A percentile compares a stretch with the other conserved stretches of the same genome.
Evolutionary conservation across 2,329 filamentous ascomycete genomes (phyloP).

Genomic region (Hypoxylon sp.): DNA sequence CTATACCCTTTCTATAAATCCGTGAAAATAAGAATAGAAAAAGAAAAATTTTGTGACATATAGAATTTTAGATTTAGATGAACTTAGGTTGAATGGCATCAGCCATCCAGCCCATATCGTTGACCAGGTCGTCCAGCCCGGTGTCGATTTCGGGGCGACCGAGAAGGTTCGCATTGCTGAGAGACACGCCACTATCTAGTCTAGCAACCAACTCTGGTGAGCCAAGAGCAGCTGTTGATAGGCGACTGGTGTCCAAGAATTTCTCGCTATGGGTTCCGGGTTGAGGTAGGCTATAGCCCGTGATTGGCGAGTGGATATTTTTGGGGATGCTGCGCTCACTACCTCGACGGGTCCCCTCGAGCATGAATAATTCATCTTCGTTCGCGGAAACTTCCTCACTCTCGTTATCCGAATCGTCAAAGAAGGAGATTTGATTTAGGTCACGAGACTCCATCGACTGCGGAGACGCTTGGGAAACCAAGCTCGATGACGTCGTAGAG

Average conservation of each 20-base stretch:
- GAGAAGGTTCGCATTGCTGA: slow-evolving; percentile 47
- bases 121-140: slow-evolving; percentile 55
- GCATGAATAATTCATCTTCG: slow-evolving; percentile 55
- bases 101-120: slow-evolving; percentile 67
- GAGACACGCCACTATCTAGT: slow-evolving; percentile 45
- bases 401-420: slow-evolving; percentile 63
- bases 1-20: slow-evolving; percentile 40
- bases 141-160: slow-evolving; percentile 51
- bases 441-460: slow-evolving; percentile 54
- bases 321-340: slow-evolving; percentile 46
- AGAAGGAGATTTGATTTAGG: slow-evolving; percentile 59
- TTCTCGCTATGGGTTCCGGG: slow-evolving; percentile 48
- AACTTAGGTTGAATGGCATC: slow-evolving; percentile 59
- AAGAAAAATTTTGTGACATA: slow-evolving; percentile 5
- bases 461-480: slow-evolving; percentile 55
- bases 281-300: slow-evolving; percentile 64
- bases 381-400: slow-evolving; percentile 55
- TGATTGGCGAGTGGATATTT: slow-evolving; percentile 48
- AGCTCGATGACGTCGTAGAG: slow-evolving; percentile 49
- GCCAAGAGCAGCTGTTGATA: slow-evolving; percentile 40
- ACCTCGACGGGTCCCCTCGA: slow-evolving; percentile 42
- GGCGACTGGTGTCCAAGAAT: slow-evolving; percentile 38
- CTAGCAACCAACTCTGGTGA: slow-evolving; percentile 52
- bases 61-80: slow-evolving; percentile 40
- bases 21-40: slow-evolving; percentile 14